A percentile compares a stretch with the other conserved stretches of the same genome.
These are phyloP conservation scores for Selenicereus undatus DNA, from an alignment of 148 eudicot genomes.

Conservation along the genomic window DNA sequence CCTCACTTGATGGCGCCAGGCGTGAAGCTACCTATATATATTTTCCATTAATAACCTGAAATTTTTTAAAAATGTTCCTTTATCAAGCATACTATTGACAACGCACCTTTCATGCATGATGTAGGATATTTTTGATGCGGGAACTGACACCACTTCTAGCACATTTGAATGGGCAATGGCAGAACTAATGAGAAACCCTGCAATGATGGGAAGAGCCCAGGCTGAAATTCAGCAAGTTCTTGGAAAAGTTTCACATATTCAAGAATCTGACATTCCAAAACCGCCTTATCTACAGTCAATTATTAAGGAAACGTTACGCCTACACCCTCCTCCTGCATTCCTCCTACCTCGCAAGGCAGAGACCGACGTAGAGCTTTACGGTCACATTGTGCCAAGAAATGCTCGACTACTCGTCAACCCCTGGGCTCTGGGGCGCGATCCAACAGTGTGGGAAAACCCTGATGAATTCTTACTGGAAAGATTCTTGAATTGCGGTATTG, in stretches of 20 bases:
- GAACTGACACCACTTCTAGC: constrained; percentile 25
- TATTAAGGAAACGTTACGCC: constrained; percentile 48
- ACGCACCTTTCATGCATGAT: not conserved
- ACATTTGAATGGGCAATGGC: constrained; percentile 24
- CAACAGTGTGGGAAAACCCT: constrained; percentile 41
- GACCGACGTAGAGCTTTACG: constrained; percentile 34
- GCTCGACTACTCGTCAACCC: constrained; percentile 55
- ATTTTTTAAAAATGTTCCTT: too few species aligned
- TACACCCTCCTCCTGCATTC: constrained; percentile 61
- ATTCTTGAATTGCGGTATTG: constrained; percentile 36
- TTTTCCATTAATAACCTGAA: too few species aligned
- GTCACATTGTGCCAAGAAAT: constrained; percentile 45
- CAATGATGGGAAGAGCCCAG: constrained; percentile 13
- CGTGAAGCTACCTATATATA: too few species aligned
- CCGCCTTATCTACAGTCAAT: constrained; percentile 59
- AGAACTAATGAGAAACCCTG: constrained; percentile 7
- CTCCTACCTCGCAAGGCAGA: constrained; percentile 57
- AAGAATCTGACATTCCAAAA: constrained; percentile 27
- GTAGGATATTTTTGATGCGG: constrained; percentile 27
- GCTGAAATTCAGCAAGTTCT: constrained; percentile 21
- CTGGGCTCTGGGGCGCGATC: constrained; percentile 66
- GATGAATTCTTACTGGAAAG: constrained; percentile 46
- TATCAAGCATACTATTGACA: not conserved
- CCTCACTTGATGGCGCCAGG: too few species aligned
- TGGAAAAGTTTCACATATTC: constrained; percentile 23